Base-by-base conservation (phyloP, 23 red algal species). In the Gracilariopsis chorda region DNA sequence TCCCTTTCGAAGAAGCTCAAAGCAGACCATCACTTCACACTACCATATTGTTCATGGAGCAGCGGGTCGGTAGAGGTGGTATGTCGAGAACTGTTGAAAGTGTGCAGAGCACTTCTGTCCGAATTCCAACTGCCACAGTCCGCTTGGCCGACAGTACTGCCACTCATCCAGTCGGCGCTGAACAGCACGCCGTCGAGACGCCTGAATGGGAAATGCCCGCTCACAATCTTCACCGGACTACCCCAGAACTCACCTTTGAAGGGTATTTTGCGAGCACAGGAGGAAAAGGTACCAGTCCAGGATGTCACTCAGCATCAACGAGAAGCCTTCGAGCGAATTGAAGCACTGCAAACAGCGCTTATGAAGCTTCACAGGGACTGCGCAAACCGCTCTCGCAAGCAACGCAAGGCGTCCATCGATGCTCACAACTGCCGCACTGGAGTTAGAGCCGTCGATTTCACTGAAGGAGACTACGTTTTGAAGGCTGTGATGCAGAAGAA, bases 51-150 rank as follows among this genome's bases (percentile, higher is more conserved):
- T 39, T 46, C 86, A 16, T 88, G 84, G 84, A 48, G 24, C 8
- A 88, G 77, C 68, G 70, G 65, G 4, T 56, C 84, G n/a, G 70
- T 78, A 1, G 86, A 90, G 35, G 37, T 64, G 10, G 63, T 90
- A 27, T 67, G 1, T 37, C 0, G 74, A 0, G 86, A 90, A 27
- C 49, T 90, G 3, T 10, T 36, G 13, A 56, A 23, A 51, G 35
- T 40, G 3, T 11, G 35, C 2, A 8, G 71, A 29, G 16, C 37
- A 48, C 34, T 77, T 3, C 61, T 78, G 0, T 69, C 42, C 7
- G 70, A 90, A 29, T 79, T 64, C 13, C 47, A 55, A 39, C 70
- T 90, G 8, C 3, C 86, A 45, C 20, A 0, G 0, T 33, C 41
- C 12, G 27, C 27, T 49, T 90, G 71, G 51, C 71, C 71, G 3